These are phyloP conservation scores for Stachybotrys chlorohalonatus DNA, from an alignment of 2,329 filamentous ascomycete genomes.

Conservation along the genomic window DNA sequence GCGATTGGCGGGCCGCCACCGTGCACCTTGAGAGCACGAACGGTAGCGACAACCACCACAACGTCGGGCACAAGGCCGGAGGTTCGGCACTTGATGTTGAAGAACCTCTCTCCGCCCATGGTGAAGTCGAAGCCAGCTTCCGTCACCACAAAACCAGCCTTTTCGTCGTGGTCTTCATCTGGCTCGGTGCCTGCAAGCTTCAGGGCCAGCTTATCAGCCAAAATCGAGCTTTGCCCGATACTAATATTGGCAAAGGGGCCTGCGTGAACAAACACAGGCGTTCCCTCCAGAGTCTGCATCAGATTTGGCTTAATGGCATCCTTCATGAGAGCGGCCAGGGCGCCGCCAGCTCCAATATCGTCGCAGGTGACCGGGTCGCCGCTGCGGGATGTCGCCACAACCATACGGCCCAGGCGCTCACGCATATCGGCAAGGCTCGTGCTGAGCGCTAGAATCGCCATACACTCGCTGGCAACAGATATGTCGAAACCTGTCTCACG, in stretches of 20 bases:
- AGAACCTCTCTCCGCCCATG: constrained; percentile 98
- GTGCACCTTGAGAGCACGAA: constrained; percentile 93
- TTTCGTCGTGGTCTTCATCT: constrained; percentile 74
- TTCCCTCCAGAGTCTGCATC: constrained; percentile 97
- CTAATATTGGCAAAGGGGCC: constrained; percentile 98
- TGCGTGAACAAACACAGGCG: constrained; percentile 93
- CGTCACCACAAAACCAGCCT: constrained; percentile 88
- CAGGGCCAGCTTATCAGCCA: constrained; percentile 89
- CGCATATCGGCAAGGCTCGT: constrained; percentile 82
- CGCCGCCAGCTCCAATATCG: constrained; percentile 86
- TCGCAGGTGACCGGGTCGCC: constrained; percentile 94
- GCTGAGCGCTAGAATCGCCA: constrained; percentile 94
- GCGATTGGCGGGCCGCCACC: constrained; percentile 91
- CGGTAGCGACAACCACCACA: constrained; percentile 90
- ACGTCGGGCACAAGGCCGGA: constrained; percentile 89
- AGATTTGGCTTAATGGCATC: constrained; percentile 98
- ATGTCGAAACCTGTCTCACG: constrained; percentile 95
- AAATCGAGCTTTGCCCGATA: constrained; percentile 90
- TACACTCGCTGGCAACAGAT: constrained; percentile 93
- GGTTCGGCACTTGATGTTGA: constrained; percentile 98
- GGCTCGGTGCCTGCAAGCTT: constrained; percentile 93
- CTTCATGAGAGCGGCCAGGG: constrained; percentile 89
- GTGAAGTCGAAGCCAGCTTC: constrained; percentile 99
- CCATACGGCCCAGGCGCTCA: constrained; percentile 90
- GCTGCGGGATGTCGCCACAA: constrained; percentile 74